A percentile compares a stretch with the other conserved stretches of the same genome.
phyloP scores from a whole-genome alignment of 1,284 basidiomycete genomes.

The Kwoniella shivajii region DNA sequence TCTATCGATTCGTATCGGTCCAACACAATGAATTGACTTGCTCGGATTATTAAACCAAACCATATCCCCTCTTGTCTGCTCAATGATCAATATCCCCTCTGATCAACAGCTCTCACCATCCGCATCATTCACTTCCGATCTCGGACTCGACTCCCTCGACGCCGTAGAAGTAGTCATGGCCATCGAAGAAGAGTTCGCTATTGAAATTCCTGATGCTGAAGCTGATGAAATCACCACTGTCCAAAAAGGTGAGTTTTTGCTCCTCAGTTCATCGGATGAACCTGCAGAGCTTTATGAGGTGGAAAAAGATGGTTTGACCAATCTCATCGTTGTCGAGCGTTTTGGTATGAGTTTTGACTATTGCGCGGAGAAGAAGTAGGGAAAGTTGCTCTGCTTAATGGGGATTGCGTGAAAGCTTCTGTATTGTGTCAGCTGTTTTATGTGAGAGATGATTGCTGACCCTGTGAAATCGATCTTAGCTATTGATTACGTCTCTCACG shows the following conservation, averaged over 20 bases:
- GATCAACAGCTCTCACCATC: conserved; percentile 67
- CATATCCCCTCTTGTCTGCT: neutral
- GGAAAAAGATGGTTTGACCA: too few relatives aligned
- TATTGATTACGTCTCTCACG: conserved; percentile 93
- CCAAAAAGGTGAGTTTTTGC: conserved; percentile 70
- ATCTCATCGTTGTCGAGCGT: too few relatives aligned
- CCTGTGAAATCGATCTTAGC: conserved; percentile 66
- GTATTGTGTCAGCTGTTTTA: neutral
- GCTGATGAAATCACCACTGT: conserved; percentile 98
- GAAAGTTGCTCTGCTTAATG: too few relatives aligned
- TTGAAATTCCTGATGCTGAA: conserved; percentile 88
- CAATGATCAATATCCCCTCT: neutral
- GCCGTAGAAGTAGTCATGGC: conserved; percentile 99
- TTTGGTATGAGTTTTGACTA: too few relatives aligned
- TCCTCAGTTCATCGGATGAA: neutral
- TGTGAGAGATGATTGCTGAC: conserved; percentile 13
- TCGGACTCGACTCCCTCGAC: conserved; percentile 95
- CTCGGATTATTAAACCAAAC: neutral
- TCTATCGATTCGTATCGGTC: neutral
- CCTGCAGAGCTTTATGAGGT: too few relatives aligned
- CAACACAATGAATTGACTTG: neutral
- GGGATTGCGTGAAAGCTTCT: too few relatives aligned
- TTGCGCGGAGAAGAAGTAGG: too few relatives aligned
- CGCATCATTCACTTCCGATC: conserved; percentile 81
- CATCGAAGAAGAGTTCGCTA: conserved; percentile 85